phyloP scores from a whole-genome alignment of 2,329 filamentous ascomycete genomes.

The Diaporthe destruens region DNA sequence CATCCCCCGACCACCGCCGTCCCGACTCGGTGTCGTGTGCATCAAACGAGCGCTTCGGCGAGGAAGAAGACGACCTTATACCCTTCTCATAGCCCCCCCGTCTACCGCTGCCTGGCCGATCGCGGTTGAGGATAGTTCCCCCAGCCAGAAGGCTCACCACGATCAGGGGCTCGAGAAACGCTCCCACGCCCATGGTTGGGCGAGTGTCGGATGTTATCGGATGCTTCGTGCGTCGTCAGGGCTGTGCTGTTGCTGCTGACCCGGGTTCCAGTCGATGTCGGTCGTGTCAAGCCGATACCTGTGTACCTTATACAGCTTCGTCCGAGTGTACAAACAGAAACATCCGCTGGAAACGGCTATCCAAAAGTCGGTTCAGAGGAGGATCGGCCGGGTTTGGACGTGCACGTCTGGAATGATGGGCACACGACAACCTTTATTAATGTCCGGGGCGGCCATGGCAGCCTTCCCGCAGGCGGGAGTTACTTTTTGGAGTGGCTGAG shows the following conservation, averaged over 20 bases:
- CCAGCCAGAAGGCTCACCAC: conserved; percentile 71
- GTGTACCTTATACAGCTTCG: not conserved
- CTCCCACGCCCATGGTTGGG: conserved; percentile 59
- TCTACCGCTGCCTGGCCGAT: conserved; percentile 45
- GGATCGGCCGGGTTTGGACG: conserved; percentile 8
- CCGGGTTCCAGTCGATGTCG: not conserved
- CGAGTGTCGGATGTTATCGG: not conserved
- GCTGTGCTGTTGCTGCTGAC: conserved; percentile 1
- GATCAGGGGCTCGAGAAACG: conserved; percentile 71
- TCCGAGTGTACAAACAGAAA: not conserved
- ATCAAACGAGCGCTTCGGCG: conserved; percentile 46
- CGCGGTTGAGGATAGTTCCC: conserved; percentile 73
- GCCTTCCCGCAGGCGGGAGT: conserved; percentile 2
- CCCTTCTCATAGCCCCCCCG: conserved; percentile 10
- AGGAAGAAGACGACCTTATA: conserved; percentile 42
- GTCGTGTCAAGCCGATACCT: not conserved
- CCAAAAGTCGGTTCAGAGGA: not conserved
- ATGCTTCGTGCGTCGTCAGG: not conserved
- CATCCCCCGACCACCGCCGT: conserved; percentile 43
- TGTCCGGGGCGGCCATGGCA: conserved; percentile 13
- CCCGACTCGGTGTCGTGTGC: conserved; percentile 44
- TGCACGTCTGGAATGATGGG: not conserved
- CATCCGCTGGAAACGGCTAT: not conserved
- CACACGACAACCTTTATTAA: conserved; percentile 19
- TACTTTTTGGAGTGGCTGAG: conserved; percentile 13